Conservation (phyloP, 257 asterid species). For the Jasminum sambac region DNA sequence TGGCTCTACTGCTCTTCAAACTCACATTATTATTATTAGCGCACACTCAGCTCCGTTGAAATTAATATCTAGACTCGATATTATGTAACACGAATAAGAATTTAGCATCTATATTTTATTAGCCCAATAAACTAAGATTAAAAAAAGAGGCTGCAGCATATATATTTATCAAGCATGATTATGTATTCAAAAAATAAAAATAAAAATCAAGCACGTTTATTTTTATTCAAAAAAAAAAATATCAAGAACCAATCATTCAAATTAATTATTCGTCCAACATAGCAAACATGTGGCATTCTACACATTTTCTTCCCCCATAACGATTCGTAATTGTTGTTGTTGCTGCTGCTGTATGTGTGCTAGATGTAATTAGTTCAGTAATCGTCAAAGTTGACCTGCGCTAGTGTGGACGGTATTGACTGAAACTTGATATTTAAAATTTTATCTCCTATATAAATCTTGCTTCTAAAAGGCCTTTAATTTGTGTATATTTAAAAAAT, state of each 20-base stretch:
- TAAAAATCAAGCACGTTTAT: no score
- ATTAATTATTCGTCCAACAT: background rate
- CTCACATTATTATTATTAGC: constrained; percentile 1
- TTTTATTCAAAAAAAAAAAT: no score
- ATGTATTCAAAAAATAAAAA: background rate
- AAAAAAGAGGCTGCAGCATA: background rate
- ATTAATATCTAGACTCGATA: background rate
- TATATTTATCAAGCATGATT: background rate
- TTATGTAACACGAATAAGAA: no score
- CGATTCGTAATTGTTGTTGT: background rate
- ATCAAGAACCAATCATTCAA: no score
- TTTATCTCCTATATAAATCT: no score
- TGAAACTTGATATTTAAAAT: no score
- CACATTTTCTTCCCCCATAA: background rate
- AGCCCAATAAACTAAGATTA: no score
- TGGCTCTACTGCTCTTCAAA: constrained; percentile 1
- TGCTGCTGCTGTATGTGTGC: background rate
- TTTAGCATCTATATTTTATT: no score
- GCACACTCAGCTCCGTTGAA: background rate
- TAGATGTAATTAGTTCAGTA: background rate
- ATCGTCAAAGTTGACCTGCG: no score
- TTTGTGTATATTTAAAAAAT: no score
- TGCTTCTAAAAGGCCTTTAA: no score
- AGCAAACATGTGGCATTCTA: background rate
- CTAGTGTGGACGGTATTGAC: no score